phyloP scores from a whole-genome alignment of 768 basidiomycete genomes.

The Rhodotorula diobovata region DNA sequence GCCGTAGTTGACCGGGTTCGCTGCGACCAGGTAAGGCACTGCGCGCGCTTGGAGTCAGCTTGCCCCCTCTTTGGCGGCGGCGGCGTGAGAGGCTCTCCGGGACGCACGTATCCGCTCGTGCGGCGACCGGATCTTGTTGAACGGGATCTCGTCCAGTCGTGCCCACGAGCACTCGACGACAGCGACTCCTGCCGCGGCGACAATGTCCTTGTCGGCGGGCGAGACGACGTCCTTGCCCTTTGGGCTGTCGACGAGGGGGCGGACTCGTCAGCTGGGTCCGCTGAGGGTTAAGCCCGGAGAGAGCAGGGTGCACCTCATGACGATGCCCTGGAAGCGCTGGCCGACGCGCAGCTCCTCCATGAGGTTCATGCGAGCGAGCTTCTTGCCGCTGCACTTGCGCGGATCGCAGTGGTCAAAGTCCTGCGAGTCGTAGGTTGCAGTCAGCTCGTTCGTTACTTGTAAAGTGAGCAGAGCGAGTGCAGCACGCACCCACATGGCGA shows the following conservation, averaged over 20 bases:
- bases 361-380: slow-evolving; percentile 75
- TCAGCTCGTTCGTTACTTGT: background rate
- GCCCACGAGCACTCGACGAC: slow-evolving; percentile 99
- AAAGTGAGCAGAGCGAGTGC: background rate
- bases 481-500: slow-evolving; percentile 35
- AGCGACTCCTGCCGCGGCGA: slow-evolving; percentile 70
- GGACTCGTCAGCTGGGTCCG: background rate
- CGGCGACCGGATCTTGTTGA: slow-evolving; percentile 84
- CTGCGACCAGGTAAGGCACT: slow-evolving; percentile 94
- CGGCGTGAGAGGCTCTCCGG: too few species aligned
- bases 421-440: slow-evolving; percentile 49
- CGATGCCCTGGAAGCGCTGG: slow-evolving; percentile 79
- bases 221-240: slow-evolving; percentile 73
- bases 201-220: slow-evolving; percentile 75
- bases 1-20: slow-evolving; percentile 96
- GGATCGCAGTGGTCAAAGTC: slow-evolving; percentile 99
- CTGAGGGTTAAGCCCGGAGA: too few species aligned
- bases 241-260: slow-evolving; percentile 59
- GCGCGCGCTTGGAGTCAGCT: too few species aligned
- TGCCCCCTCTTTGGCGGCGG: too few species aligned
- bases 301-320: slow-evolving; percentile 70
- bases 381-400: slow-evolving; percentile 79
- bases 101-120: slow-evolving; percentile 80
- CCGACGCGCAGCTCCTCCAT: slow-evolving; percentile 80
- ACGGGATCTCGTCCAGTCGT: slow-evolving; percentile 87